A percentile compares a stretch with the other conserved stretches of the same genome.
Conservation (phyloP, 495 filamentous ascomycete genomes). For the Penicillium salamii region DNA sequence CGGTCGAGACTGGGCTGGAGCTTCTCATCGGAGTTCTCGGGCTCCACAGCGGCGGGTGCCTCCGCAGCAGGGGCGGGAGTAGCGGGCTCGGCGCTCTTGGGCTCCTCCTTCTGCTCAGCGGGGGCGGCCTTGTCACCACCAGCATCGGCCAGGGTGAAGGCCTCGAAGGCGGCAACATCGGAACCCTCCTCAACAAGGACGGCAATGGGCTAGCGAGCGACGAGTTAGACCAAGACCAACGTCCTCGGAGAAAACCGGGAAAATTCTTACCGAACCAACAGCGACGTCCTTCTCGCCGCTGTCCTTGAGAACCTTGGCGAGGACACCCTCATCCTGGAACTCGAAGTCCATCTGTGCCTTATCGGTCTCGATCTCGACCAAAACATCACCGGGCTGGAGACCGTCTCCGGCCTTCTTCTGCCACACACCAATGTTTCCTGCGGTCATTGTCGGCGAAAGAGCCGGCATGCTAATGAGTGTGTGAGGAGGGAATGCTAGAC, state of each 20-base stretch:
- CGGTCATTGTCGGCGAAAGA: slow-evolving; percentile 94
- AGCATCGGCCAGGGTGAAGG: slow-evolving; percentile 84
- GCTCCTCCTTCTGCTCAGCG: slow-evolving; percentile 62
- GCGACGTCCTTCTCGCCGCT: slow-evolving; percentile 91
- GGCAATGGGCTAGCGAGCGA: slow-evolving; percentile 74
- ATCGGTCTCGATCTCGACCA: slow-evolving; percentile 99
- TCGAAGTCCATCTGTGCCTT: slow-evolving; percentile 99
- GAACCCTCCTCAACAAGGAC: slow-evolving; percentile 87
- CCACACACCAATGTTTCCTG: slow-evolving; percentile 96
- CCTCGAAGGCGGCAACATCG: slow-evolving; percentile 82
- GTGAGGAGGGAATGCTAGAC: slow-evolving; percentile 81
- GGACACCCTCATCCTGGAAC: slow-evolving; percentile 95
- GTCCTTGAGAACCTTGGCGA: slow-evolving; percentile 94
- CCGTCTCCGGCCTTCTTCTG: slow-evolving; percentile 93
- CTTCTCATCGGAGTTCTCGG: slow-evolving; percentile 68
- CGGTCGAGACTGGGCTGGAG: slow-evolving; percentile 83
- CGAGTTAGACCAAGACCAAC: slow-evolving; percentile 4
- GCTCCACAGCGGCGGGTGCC: slow-evolving; percentile 60
- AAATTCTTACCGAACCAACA: slow-evolving; percentile 80
- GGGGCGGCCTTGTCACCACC: slow-evolving; percentile 74
- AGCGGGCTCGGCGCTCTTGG: slow-evolving; percentile 57
- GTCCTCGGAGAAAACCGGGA: slow-evolving; percentile 24
- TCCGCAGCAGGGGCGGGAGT: slow-evolving; percentile 57
- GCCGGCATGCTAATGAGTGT: slow-evolving; percentile 97
- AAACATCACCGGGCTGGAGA: slow-evolving; percentile 89